Evolutionary conservation across 1,284 basidiomycete genomes (phyloP), one percentile per base, ranked within the genome.

Genomic region (Pseudozyma sp.): DNA sequence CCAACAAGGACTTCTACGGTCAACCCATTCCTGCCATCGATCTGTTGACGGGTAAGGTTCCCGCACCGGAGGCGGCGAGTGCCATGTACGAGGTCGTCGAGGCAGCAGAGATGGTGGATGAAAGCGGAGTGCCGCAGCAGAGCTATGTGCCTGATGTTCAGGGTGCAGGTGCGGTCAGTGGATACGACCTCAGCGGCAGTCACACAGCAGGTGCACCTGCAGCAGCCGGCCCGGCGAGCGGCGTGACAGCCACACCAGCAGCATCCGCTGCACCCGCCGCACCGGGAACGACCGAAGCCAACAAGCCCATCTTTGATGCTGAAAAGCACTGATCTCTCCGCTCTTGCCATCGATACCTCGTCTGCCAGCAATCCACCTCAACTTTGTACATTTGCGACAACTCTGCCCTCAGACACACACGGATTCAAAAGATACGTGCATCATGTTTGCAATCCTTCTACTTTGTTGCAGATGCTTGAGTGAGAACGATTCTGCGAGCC

Each of bases 51-150:
- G 95, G 96, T 43, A 91, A 92, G 42, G 94, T 98, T 0, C 96
- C 96, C 1, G 93, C 96, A 10, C 96, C 96, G 0, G 96, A 98
- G 86, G 94, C 96, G 54, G 96, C 96, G 0, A 94, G 92, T 30
- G 89, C 89, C 67, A 86, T 99, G 82, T 98, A 98, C 85, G 96
- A 97, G 84, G 92, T 97, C 78, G 94, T 97, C 78, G 95, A 98
- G 79, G 86, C 84, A 8, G 74, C 87, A n/a, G 87, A 88, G 68
- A 86, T 86, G n/a, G 78, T 87, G 49, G 87, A 87, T 71, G 87
- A 87, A 68, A 88, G 87, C 1, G 91, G 90, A 4, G 85, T 97
- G 13, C 94, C 94, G 0, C 89, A 92, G 39, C 87, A 89, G 43
- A 88, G 92, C 2, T 97, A 94, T 81, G 90, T 95, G 16, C 94